Evolutionary conservation across 192 early-diverging fungal species (phyloP).

Genomic region (Umbelopsis sp.): DNA sequence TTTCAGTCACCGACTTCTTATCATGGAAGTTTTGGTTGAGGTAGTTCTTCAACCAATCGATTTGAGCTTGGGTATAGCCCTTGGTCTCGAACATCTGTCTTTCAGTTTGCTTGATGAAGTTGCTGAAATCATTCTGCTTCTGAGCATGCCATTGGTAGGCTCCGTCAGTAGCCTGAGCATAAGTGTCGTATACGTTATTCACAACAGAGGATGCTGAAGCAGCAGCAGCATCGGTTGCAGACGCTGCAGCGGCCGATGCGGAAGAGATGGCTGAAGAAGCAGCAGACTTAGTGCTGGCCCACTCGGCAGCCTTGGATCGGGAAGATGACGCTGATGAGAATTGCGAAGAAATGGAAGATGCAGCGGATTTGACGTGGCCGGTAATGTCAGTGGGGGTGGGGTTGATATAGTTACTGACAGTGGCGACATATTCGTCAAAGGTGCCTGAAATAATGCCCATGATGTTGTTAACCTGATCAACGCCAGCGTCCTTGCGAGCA

Average conservation of each 20-base stretch:
- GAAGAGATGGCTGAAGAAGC: slow-evolving; percentile 20
- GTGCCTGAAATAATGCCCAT: neutral
- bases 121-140: neutral
- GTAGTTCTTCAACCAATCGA: slow-evolving; percentile 31
- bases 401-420: slow-evolving; percentile 5
- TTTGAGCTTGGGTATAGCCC: slow-evolving; percentile 27
- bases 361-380: slow-evolving; percentile 14
- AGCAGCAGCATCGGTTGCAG: slow-evolving; percentile 4
- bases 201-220: neutral
- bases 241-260: slow-evolving; percentile 21
- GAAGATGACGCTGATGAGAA: slow-evolving; percentile 5
- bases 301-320: slow-evolving; percentile 4
- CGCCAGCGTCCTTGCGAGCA: slow-evolving; percentile 1
- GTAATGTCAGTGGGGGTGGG: slow-evolving; percentile 7
- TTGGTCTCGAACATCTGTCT: neutral
- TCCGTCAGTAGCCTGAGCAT: slow-evolving; percentile 24
- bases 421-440: slow-evolving; percentile 12
- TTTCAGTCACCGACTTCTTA: slow-evolving; percentile 10
- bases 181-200: neutral
- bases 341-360: neutral
- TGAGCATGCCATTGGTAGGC: neutral
- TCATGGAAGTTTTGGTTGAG: slow-evolving; percentile 16
- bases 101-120: slow-evolving; percentile 5
- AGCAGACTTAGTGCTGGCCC: neutral
- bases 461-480: neutral